phyloP scores from a whole-genome alignment of 1,284 basidiomycete species.

The Trichosporon sp. region DNA sequence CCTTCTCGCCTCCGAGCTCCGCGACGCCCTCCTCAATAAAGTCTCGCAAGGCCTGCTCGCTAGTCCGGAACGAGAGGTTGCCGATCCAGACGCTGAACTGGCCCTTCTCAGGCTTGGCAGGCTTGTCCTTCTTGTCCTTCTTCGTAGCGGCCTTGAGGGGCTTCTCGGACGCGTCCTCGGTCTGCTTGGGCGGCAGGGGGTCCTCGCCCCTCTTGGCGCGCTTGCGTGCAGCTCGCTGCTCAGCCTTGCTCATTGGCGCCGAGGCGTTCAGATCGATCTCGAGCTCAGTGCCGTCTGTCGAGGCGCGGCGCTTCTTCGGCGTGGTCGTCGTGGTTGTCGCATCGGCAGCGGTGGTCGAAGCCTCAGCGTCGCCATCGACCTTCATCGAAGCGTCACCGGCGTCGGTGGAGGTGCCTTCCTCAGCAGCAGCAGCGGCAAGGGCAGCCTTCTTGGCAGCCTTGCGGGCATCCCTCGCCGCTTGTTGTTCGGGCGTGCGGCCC shows the following conservation, averaged over 20 bases:
- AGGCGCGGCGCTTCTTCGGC: constrained; percentile 21
- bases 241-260: constrained; percentile 47
- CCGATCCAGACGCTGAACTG: constrained; percentile 79
- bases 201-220: constrained; percentile 32
- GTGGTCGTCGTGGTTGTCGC: constrained; percentile 10
- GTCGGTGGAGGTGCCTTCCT: constrained; percentile 2
- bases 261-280: constrained; percentile 45
- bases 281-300: constrained; percentile 30
- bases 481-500: constrained; percentile 38
- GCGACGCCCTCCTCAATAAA: constrained; percentile 66
- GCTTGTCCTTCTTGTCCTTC: constrained; percentile 57
- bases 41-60: constrained; percentile 59
- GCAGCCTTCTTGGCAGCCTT: constrained; percentile 32
- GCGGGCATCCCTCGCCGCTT: constrained; percentile 38
- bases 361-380: constrained; percentile 15
- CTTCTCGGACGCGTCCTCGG: constrained; percentile 20
- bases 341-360: constrained; percentile 6
- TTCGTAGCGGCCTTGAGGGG: constrained; percentile 36
- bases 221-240: constrained; percentile 43
- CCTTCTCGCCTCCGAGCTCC: constrained; percentile 32
- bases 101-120: constrained; percentile 57
- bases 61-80: constrained; percentile 88
- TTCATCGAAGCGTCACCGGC: not conserved
- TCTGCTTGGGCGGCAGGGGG: constrained; percentile 16
- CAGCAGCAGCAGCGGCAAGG: constrained; percentile 6